phyloP scores from a whole-genome alignment of 2,329 filamentous ascomycete genomes.

The Coniosporium tulheliwenetii region DNA sequence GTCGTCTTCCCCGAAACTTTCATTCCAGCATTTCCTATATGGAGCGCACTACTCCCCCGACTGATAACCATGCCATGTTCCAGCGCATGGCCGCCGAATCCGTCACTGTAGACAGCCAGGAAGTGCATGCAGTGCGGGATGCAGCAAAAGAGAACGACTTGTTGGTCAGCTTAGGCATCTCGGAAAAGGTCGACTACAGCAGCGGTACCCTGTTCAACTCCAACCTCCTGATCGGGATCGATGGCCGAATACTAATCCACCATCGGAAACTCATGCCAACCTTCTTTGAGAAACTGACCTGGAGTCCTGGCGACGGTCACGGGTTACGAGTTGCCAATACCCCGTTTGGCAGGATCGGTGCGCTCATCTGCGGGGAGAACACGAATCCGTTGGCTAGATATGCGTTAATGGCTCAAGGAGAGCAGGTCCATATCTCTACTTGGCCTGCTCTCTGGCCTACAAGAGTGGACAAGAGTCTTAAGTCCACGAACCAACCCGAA shows the following conservation, averaged over 20 bases:
- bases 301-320: conserved; percentile 35
- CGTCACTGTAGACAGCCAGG: conserved; percentile 29
- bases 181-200: conserved; percentile 29
- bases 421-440: conserved; percentile 39
- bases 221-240: conserved; percentile 29
- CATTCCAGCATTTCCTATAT: conserved; percentile 38
- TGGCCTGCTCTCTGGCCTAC: conserved; percentile 43
- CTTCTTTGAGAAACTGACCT: conserved; percentile 41
- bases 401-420: conserved; percentile 36
- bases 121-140: conserved; percentile 25
- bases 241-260: conserved; percentile 32
- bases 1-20: conserved; percentile 39
- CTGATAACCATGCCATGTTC: conserved; percentile 35
- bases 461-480: conserved; percentile 1
- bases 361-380: conserved; percentile 41
- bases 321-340: conserved; percentile 33
- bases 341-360: conserved; percentile 29
- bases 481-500: background rate
- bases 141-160: conserved; percentile 21
- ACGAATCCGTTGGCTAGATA: conserved; percentile 41
- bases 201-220: conserved; percentile 35
- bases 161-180: conserved; percentile 34
- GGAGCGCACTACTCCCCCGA: conserved; percentile 33
- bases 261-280: conserved; percentile 40
- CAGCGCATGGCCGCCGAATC: conserved; percentile 29